phyloP scores from a whole-genome alignment of 2,329 filamentous ascomycete species.

The Penicillium sumatraense region DNA sequence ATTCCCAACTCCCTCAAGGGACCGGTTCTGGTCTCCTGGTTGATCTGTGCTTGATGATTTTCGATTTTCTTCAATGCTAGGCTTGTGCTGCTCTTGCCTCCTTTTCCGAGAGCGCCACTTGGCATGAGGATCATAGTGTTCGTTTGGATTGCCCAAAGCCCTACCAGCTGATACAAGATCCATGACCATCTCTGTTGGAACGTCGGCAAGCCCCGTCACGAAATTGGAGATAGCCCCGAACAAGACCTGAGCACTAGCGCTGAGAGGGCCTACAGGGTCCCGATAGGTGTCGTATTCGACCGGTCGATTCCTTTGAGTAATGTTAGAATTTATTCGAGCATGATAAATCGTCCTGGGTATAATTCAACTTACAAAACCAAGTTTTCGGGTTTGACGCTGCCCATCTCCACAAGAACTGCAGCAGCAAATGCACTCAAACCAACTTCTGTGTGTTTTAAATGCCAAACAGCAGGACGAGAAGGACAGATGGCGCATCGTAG shows the following conservation, averaged over 20 bases:
- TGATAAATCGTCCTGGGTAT: neutral
- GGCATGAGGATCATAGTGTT: slow-evolving; percentile 50
- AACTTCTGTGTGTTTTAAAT: slow-evolving; percentile 69
- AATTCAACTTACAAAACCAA: slow-evolving; percentile 65
- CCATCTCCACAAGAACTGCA: slow-evolving; percentile 67
- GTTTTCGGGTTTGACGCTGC: slow-evolving; percentile 69
- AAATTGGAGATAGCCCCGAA: slow-evolving; percentile 83
- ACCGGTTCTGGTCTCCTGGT: neutral
- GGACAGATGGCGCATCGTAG: slow-evolving; percentile 73
- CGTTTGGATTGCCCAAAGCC: slow-evolving; percentile 55
- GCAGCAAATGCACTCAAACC: slow-evolving; percentile 75
- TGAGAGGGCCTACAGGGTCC: slow-evolving; percentile 78
- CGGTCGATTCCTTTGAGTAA: slow-evolving; percentile 50
- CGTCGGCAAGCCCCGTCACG: slow-evolving; percentile 79
- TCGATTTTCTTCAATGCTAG: slow-evolving; percentile 6
- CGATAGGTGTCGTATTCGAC: slow-evolving; percentile 77
- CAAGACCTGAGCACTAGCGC: slow-evolving; percentile 75
- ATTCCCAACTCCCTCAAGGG: neutral
- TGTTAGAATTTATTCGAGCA: slow-evolving; percentile 5
- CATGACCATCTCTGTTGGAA: slow-evolving; percentile 57
- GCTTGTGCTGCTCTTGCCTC: neutral
- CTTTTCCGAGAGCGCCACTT: slow-evolving; percentile 7
- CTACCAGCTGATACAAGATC: slow-evolving; percentile 57
- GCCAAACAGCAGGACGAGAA: slow-evolving; percentile 73
- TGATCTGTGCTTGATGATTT: neutral